These are phyloP conservation scores for Diplodia sapinea DNA, from an alignment of 2,329 filamentous ascomycete genomes.

Conservation along the genomic window DNA sequence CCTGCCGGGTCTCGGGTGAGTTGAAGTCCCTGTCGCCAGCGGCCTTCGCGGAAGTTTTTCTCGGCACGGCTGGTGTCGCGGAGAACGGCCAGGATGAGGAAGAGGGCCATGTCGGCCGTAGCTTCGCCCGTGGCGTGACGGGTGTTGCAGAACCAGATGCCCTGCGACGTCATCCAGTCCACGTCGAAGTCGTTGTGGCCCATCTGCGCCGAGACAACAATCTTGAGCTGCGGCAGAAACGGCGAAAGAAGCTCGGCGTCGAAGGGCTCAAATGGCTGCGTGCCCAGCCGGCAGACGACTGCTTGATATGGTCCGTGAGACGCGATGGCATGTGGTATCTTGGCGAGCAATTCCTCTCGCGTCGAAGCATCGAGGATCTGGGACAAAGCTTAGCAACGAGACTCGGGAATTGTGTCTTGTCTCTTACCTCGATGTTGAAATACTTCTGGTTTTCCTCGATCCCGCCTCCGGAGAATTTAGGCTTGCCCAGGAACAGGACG, in stretches of 20 bases:
- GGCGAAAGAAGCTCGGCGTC: constrained; percentile 52
- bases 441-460: constrained; percentile 10
- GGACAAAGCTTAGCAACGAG: background rate
- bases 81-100: constrained; percentile 54
- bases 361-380: constrained; percentile 24
- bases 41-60: constrained; percentile 45
- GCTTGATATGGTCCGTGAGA: constrained; percentile 21
- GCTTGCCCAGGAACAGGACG: constrained; percentile 21
- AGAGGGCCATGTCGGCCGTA: constrained; percentile 57
- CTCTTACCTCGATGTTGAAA: constrained; percentile 21
- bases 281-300: constrained; percentile 51
- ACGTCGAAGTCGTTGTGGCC: constrained; percentile 58
- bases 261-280: constrained; percentile 57
- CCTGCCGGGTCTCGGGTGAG: constrained; percentile 53
- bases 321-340: constrained; percentile 1
- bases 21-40: constrained; percentile 44
- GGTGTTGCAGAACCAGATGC: constrained; percentile 62
- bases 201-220: constrained; percentile 56
- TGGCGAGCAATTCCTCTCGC: constrained; percentile 14
- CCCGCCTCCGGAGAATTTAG: constrained; percentile 5
- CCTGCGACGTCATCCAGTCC: constrained; percentile 49
- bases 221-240: constrained; percentile 52
- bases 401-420: background rate
- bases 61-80: constrained; percentile 53
- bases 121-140: constrained; percentile 61